Base-by-base conservation (phyloP, 179 eudicot species). In the Beta macrorhiza region DNA sequence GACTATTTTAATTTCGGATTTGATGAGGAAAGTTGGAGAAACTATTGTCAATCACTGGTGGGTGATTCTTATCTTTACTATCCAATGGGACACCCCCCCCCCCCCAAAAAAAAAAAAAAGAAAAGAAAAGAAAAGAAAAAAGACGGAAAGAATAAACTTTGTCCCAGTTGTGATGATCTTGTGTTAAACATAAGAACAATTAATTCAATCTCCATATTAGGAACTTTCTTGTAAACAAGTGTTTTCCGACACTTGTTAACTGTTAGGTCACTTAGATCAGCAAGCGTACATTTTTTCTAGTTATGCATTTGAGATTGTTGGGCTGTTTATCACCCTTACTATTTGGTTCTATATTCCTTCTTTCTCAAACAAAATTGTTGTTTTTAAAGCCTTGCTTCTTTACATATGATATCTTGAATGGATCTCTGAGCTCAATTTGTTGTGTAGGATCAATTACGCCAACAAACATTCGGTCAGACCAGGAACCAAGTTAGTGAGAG, bases 1-100 rank as follows among this genome's bases (percentile, higher is more conserved):
- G 93, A 89, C 76, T 92, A 82, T 68, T 92, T 92, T 58, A 92
- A 92, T 85, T 92, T 87, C 79, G 93, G 89, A 25, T 89, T 92
- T 45, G 78, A 90, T 57, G 93, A 90, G 80, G 83, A 86, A 76
- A 86, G 87, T 65, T 92, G 96, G 96, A 92, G 81, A 80, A 61
- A 75, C 52, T 90, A 88, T 81, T 89, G 96, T 85, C 88, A 83
- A 45, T 78, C 81, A 63, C 75, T 92, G 93, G 96, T 91, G 84
- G 80, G 84, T 72, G 20, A 73, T 32, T 79, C 61, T 73, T 58
- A 53, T 67, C 72, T 77, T 20, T 62, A 20, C 70, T 14, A 13
- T 5, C 17, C 1, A 67, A 67, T 67, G 16, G 2, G 12, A 13
- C 68, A 14, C 45, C 12, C 29, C 25, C 25, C 64, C 0, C 8